These are phyloP conservation scores for Rhizoclosmatium sp. DNA, from an alignment of 192 early-diverging fungal genomes.

Conservation along the genomic window DNA sequence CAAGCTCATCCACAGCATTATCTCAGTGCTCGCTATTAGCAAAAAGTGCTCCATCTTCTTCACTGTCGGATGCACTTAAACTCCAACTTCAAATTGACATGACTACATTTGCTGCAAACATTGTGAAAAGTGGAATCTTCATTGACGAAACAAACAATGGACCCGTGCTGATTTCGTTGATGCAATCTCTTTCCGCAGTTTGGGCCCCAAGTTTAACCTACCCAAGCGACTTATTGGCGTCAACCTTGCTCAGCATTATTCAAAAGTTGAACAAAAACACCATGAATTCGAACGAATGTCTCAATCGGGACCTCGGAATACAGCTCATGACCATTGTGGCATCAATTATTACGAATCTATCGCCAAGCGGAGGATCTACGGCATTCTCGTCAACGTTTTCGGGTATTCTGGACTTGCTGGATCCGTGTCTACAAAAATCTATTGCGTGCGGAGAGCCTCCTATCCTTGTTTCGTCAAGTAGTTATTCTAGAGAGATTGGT, in stretches of 20 bases:
- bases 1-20: not conserved
- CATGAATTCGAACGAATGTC: not conserved
- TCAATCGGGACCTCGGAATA: not conserved
- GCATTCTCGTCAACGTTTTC: not conserved
- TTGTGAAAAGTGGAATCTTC: not conserved
- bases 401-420: not conserved
- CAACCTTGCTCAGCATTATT: not conserved
- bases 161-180: not conserved
- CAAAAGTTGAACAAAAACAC: not conserved
- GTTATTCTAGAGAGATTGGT: not conserved
- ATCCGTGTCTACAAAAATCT: conserved; percentile 1
- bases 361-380: not conserved
- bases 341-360: not conserved
- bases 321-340: not conserved
- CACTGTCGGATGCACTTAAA: not conserved
- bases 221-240: not conserved
- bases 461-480: not conserved
- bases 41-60: not conserved
- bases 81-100: not conserved
- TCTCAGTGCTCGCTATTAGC: not conserved
- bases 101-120: not conserved
- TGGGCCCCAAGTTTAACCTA: not conserved
- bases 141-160: not conserved
- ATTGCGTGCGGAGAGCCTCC: conserved; percentile 6
- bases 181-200: not conserved